Percentiles rank a stretch among this genome's conserved stretches.
Evolutionary conservation across 2,329 filamentous ascomycete genomes (phyloP).

Genomic region (Fusarium pseudonygamai): DNA sequence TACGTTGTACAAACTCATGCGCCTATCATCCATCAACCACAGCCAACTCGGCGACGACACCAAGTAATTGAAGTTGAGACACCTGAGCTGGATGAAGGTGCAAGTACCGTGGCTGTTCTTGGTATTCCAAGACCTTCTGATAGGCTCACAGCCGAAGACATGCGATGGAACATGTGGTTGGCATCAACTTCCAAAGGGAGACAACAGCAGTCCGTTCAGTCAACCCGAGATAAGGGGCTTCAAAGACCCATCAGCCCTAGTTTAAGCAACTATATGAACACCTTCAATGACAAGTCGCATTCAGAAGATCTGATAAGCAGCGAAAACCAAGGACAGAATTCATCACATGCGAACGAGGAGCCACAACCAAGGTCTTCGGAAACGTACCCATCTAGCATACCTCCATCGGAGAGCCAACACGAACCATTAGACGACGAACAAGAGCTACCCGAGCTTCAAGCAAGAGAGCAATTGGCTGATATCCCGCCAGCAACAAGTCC

Average conservation of each 20-base stretch:
- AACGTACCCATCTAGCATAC: background rate
- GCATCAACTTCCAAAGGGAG: background rate
- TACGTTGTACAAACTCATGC: conserved; percentile 27
- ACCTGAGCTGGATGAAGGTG: conserved; percentile 13
- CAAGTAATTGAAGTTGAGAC: conserved; percentile 20
- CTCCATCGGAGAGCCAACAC: background rate
- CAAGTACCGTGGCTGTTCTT: conserved; percentile 25
- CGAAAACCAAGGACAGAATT: background rate
- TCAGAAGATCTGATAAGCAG: background rate
- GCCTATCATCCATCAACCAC: conserved; percentile 42
- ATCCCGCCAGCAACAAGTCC: background rate
- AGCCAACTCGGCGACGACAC: conserved; percentile 30
- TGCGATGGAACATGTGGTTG: conserved; percentile 39
- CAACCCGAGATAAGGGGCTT: background rate
- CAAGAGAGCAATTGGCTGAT: background rate
- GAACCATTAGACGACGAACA: background rate
- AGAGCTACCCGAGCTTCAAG: background rate
- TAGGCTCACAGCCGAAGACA: conserved; percentile 25
- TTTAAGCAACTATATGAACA: conserved; percentile 21
- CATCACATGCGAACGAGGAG: background rate
- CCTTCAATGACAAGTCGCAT: conserved; percentile 11
- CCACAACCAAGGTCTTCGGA: background rate
- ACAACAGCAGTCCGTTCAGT: background rate
- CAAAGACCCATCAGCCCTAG: conserved; percentile 23
- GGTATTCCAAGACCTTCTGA: conserved; percentile 6